Percentiles rank a stretch among this genome's conserved stretches.
phyloP scores from a whole-genome alignment of 2,329 filamentous ascomycete genomes.

The Knufia petricola region DNA sequence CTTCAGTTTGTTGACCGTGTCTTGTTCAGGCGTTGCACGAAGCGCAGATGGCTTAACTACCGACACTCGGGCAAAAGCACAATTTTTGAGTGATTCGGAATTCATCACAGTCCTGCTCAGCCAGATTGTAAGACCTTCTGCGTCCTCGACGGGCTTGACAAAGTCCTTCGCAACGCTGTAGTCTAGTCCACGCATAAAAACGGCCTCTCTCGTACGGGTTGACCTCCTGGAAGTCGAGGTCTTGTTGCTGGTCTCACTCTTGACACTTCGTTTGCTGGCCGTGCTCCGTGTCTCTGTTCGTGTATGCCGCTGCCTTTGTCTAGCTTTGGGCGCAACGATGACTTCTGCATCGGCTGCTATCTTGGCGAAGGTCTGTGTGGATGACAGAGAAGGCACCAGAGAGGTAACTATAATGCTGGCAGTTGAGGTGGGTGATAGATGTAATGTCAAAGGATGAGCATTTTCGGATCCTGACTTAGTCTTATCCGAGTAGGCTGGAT shows the following conservation, averaged over 20 bases:
- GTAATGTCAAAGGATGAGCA: conserved; percentile 75
- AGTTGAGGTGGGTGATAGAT: conserved; percentile 89
- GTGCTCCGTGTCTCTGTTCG: conserved; percentile 72
- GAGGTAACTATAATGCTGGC: conserved; percentile 82
- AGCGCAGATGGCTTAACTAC: conserved; percentile 74
- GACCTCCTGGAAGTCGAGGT: conserved; percentile 19
- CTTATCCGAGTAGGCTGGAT: conserved; percentile 56
- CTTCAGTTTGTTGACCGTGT: conserved; percentile 57
- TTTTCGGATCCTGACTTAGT: conserved; percentile 39
- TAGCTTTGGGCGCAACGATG: conserved; percentile 88
- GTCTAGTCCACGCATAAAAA: conserved; percentile 73
- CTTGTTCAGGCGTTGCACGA: conserved; percentile 59
- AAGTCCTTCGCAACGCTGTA: conserved; percentile 59
- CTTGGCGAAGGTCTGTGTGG: conserved; percentile 72
- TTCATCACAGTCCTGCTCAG: conserved; percentile 68
- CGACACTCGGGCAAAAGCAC: conserved; percentile 72
- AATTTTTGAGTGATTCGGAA: conserved; percentile 62
- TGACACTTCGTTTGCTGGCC: conserved; percentile 65
- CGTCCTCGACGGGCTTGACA: conserved; percentile 56
- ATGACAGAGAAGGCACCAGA: conserved; percentile 62
- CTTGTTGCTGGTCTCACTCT: conserved; percentile 61
- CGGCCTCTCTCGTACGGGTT: conserved; percentile 25
- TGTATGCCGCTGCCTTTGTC: conserved; percentile 56
- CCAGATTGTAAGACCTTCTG: conserved; percentile 61
- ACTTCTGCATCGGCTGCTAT: conserved; percentile 91